Evolutionary conservation across 2,329 filamentous ascomycete species (phyloP).

Genomic region (Elsinoe batatas): DNA sequence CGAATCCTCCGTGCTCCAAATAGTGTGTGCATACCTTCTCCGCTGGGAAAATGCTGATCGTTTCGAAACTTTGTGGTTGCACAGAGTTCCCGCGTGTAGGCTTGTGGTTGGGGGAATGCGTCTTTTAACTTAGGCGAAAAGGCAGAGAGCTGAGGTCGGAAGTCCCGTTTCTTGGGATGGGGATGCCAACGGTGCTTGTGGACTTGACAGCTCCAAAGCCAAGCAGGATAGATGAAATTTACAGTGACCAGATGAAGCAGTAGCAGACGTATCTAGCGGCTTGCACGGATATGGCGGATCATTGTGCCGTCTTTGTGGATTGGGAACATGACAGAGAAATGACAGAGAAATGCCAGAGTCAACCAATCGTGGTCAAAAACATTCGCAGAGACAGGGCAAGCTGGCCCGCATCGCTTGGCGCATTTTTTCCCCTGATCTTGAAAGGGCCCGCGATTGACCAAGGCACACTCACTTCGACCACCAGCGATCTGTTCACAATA

Average conservation of each 20-base stretch:
- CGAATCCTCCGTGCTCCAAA: not conserved
- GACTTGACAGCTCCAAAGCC: too few relatives aligned
- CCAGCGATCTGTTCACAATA: not conserved
- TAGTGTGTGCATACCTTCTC: not conserved
- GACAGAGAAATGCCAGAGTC: not conserved
- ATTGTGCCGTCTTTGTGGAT: not conserved
- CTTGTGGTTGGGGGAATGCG: not conserved
- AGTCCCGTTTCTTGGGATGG: not conserved
- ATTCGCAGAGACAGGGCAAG: not conserved
- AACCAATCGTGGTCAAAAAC: not conserved
- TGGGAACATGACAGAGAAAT: not conserved
- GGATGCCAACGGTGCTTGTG: not conserved
- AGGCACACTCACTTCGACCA: not conserved
- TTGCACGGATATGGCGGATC: not conserved
- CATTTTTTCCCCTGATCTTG: constrained; percentile 2
- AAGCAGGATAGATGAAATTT: too few relatives aligned
- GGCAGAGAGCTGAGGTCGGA: not conserved
- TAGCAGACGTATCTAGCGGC: not conserved
- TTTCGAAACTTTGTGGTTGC: too few relatives aligned
- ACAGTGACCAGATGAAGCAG: too few relatives aligned
- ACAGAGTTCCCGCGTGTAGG: too few relatives aligned
- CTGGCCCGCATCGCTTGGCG: not conserved
- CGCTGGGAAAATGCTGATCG: too few relatives aligned
- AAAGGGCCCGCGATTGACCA: not conserved
- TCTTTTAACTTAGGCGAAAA: not conserved